These are phyloP conservation scores for Lathyrus tuberosus DNA, from an alignment of 306 rosid species.

Conservation along the genomic window DNA sequence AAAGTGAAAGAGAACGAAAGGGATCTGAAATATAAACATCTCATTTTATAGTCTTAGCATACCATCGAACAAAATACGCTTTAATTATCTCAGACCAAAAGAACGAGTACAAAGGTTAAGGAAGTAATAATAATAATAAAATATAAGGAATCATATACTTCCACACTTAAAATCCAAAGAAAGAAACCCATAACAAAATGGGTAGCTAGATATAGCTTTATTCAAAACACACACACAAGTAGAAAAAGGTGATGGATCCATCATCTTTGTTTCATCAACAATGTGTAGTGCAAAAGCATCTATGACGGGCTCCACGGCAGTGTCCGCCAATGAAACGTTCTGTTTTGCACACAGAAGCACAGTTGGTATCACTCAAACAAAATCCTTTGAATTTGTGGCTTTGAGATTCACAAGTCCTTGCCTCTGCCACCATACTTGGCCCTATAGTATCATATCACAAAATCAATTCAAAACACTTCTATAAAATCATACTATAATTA, in stretches of 20 bases:
- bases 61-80: too few relatives aligned
- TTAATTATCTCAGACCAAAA: too few relatives aligned
- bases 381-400: constrained; percentile 59
- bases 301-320: constrained; percentile 66
- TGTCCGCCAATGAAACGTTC: constrained; percentile 59
- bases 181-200: too few relatives aligned
- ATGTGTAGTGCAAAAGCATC: constrained; percentile 59
- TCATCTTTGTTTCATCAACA: constrained; percentile 16
- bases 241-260: constrained; percentile 13
- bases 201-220: too few relatives aligned
- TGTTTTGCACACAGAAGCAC: constrained; percentile 50
- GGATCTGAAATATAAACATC: too few relatives aligned
- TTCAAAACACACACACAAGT: not conserved
- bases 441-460: not conserved
- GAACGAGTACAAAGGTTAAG: too few relatives aligned
- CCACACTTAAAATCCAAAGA: too few relatives aligned
- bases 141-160: too few relatives aligned
- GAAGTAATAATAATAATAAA: too few relatives aligned
- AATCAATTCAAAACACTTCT: not conserved
- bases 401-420: constrained; percentile 51
- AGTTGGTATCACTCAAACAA: constrained; percentile 49
- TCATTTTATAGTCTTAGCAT: too few relatives aligned
- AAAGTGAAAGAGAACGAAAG: too few relatives aligned
- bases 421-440: constrained; percentile 60
- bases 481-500: too few relatives aligned